Percentiles rank a stretch among this genome's conserved stretches.
phyloP scores from a whole-genome alignment of 2,329 filamentous ascomycete genomes.

The Xylaria sp. region DNA sequence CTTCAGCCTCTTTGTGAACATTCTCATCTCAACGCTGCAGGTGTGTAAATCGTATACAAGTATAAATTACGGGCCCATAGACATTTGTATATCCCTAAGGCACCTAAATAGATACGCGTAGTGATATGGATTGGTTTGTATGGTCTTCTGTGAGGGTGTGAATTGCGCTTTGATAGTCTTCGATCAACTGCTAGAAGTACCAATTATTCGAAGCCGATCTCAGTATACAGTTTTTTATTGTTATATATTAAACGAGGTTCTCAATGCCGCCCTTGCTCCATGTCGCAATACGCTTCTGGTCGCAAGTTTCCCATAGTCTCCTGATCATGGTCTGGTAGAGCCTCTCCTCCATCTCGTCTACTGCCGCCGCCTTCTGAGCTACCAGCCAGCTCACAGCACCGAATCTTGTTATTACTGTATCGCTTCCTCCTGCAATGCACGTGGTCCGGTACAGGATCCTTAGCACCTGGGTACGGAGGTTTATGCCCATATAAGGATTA shows the following conservation, averaged over 20 bases:
- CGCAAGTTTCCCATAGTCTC: constrained; percentile 49
- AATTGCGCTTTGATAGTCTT: background rate
- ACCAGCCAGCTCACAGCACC: constrained; percentile 48
- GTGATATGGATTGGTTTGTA: constrained; percentile 9
- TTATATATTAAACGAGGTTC: constrained; percentile 34
- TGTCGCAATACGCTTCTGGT: constrained; percentile 47
- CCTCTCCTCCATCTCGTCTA: constrained; percentile 39
- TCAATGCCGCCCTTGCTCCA: constrained; percentile 49
- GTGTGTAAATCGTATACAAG: background rate
- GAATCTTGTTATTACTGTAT: constrained; percentile 50
- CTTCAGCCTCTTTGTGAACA: background rate
- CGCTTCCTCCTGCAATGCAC: constrained; percentile 48
- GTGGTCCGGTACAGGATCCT: constrained; percentile 47
- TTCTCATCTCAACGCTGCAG: background rate
- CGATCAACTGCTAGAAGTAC: background rate
- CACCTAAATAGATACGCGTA: background rate
- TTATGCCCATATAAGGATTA: constrained; percentile 46
- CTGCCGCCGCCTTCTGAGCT: constrained; percentile 43
- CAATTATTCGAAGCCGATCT: background rate
- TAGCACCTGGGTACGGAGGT: constrained; percentile 46
- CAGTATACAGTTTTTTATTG: constrained; percentile 12
- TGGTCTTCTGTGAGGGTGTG: background rate
- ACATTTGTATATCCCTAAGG: background rate
- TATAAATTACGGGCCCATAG: background rate
- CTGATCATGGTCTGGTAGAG: constrained; percentile 46